These are phyloP conservation scores for Polyporus tsugae DNA, from an alignment of 1,284 basidiomycete species.

Conservation along the genomic window DNA sequence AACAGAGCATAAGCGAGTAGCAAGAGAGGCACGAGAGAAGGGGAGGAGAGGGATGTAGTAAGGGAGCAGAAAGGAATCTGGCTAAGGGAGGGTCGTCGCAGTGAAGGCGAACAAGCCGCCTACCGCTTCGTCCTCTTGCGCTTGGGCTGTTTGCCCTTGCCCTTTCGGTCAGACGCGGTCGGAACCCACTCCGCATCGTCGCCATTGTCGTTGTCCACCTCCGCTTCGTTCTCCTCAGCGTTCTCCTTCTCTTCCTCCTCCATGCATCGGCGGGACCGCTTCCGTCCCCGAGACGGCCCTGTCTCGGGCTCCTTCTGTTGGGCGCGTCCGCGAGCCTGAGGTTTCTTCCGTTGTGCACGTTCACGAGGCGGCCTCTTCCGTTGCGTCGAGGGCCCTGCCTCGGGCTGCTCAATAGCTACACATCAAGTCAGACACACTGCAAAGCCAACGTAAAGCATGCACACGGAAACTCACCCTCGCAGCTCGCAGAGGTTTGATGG, in stretches of 20 bases:
- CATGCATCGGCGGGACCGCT: neutral
- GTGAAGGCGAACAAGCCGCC: neutral
- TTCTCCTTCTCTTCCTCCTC: neutral
- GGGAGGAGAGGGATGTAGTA: neutral
- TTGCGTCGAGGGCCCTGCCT: neutral
- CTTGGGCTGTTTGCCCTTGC: neutral
- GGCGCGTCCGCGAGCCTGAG: neutral
- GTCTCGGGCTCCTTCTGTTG: neutral
- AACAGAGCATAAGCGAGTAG: neutral
- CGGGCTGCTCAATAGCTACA: neutral
- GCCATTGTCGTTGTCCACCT: neutral
- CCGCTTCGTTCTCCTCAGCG: neutral
- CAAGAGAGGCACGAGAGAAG: neutral
- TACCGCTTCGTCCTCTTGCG: neutral
- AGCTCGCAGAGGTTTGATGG: neutral
- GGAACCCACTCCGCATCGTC: neutral
- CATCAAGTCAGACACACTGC: neutral
- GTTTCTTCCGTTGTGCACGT: neutral
- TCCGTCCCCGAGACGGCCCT: neutral
- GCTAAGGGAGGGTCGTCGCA: neutral
- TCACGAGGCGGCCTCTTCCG: neutral
- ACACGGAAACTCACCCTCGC: neutral
- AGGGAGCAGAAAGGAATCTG: neutral
- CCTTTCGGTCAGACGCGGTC: neutral
- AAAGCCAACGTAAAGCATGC: neutral